Evolutionary conservation across 2,329 filamentous ascomycete species (phyloP).

Genomic region (Trichophyton equinum): DNA sequence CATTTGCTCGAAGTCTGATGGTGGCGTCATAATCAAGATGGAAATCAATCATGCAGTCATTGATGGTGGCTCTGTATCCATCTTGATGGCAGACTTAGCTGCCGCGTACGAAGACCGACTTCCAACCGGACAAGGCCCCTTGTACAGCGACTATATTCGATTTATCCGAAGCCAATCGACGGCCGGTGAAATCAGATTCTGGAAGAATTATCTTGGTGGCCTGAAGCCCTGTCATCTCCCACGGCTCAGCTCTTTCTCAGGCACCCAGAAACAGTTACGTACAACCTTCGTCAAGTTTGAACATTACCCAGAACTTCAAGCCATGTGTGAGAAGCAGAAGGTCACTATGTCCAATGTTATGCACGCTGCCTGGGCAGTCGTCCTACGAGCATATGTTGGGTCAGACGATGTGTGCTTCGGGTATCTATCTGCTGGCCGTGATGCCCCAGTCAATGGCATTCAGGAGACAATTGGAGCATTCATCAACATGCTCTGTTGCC

Average conservation of each 20-base stretch:
- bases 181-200: conserved; percentile 15
- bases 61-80: conserved; percentile 34
- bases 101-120: conserved; percentile 22
- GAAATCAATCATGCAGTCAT: conserved; percentile 37
- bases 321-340: conserved; percentile 10
- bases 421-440: conserved; percentile 21
- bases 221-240: conserved; percentile 17
- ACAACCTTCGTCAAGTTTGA: conserved; percentile 8
- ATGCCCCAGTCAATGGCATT: conserved; percentile 28
- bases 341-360: conserved; percentile 19
- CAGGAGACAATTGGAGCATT: conserved; percentile 31
- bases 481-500: conserved; percentile 29
- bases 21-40: conserved; percentile 27
- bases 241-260: background rate
- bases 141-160: conserved; percentile 14
- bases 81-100: conserved; percentile 31
- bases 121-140: conserved; percentile 6
- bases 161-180: conserved; percentile 9
- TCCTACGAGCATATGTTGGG: conserved; percentile 13
- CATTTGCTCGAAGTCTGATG: conserved; percentile 23
- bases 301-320: conserved; percentile 8
- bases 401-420: conserved; percentile 23
- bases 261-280: conserved; percentile 3
- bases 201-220: conserved; percentile 18
- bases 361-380: conserved; percentile 19